Evolutionary conservation across 2,329 filamentous ascomycete genomes (phyloP).

Genomic region (Teratosphaeriaceae sp.): DNA sequence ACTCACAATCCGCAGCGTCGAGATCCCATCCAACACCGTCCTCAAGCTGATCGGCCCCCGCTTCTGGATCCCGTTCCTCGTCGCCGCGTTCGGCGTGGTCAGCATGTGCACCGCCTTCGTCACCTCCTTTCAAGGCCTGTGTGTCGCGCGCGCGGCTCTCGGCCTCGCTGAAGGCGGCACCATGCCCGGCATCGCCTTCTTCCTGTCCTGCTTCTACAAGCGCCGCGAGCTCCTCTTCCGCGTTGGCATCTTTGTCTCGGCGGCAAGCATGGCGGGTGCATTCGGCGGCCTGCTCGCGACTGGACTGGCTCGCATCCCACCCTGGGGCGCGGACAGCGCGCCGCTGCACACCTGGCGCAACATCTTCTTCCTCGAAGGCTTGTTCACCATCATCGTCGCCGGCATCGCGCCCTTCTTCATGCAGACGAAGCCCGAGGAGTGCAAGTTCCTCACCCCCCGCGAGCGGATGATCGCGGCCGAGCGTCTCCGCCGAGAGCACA

Average conservation of each 20-base stretch:
- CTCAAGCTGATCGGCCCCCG: constrained; percentile 35
- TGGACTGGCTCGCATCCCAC: constrained; percentile 45
- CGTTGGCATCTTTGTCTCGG: constrained; percentile 39
- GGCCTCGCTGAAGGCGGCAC: constrained; percentile 69
- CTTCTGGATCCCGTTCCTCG: constrained; percentile 43
- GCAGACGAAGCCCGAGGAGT: constrained; percentile 51
- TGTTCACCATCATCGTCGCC: constrained; percentile 33
- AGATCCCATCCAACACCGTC: constrained; percentile 33
- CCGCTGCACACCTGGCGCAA: constrained; percentile 36
- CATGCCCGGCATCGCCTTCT: constrained; percentile 38
- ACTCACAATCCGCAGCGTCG: constrained; percentile 14
- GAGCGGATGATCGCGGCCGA: constrained; percentile 25
- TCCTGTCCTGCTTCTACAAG: constrained; percentile 17
- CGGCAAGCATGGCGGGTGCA: constrained; percentile 46
- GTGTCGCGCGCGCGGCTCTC: constrained; percentile 46
- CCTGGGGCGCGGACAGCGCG: constrained; percentile 40
- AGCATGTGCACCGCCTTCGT: constrained; percentile 33
- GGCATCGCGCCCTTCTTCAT: constrained; percentile 42
- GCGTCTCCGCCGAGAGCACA: constrained; percentile 34
- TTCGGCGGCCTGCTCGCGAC: constrained; percentile 49
- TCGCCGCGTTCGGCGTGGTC: constrained; percentile 50
- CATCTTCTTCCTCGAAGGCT: constrained; percentile 21
- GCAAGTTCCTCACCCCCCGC: constrained; percentile 48
- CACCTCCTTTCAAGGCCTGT: constrained; percentile 10
- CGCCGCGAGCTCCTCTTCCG: constrained; percentile 19